Evolutionary conservation across 2,329 filamentous ascomycete species (phyloP).

Genomic region (Aureobasidium melanogenum): DNA sequence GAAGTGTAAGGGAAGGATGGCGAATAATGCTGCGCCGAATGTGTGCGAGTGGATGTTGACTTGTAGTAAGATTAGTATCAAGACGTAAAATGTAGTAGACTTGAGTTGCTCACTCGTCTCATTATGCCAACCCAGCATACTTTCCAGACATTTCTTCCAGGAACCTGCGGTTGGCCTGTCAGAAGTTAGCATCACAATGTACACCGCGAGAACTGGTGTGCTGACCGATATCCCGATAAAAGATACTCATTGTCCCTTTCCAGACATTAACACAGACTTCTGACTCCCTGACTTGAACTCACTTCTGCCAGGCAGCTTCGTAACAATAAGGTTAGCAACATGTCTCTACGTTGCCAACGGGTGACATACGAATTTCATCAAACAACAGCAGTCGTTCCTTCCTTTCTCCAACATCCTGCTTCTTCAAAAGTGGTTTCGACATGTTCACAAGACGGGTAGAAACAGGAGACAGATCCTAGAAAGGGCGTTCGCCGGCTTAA

Average conservation of each 20-base stretch:
- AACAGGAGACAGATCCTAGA: too few species aligned
- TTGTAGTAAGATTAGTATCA: neutral
- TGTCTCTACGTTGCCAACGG: neutral
- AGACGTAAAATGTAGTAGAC: neutral
- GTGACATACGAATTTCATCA: conserved; percentile 12
- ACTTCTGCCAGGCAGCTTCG: conserved; percentile 11
- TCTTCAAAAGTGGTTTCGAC: neutral
- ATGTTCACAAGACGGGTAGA: neutral
- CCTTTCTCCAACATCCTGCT: neutral
- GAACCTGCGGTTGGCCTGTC: neutral
- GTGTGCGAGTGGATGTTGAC: conserved; percentile 17
- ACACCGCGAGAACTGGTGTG: too few species aligned
- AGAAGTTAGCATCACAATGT: neutral
- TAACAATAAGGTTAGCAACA: neutral
- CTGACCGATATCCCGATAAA: conserved; percentile 11
- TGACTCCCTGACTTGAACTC: neutral
- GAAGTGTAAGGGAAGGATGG: conserved; percentile 14
- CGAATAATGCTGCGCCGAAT: conserved; percentile 13
- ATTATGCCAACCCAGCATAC: conserved; percentile 12
- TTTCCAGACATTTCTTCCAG: neutral
- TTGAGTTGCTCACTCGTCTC: conserved; percentile 5
- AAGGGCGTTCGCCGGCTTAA: neutral
- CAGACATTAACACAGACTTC: neutral
- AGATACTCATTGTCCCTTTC: conserved; percentile 12
- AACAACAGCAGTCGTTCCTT: conserved; percentile 1